Percentiles rank a stretch among this genome's conserved stretches.
These are phyloP conservation scores for Apiospora marii DNA, from an alignment of 2,329 filamentous ascomycete species.

Conservation along the genomic window DNA sequence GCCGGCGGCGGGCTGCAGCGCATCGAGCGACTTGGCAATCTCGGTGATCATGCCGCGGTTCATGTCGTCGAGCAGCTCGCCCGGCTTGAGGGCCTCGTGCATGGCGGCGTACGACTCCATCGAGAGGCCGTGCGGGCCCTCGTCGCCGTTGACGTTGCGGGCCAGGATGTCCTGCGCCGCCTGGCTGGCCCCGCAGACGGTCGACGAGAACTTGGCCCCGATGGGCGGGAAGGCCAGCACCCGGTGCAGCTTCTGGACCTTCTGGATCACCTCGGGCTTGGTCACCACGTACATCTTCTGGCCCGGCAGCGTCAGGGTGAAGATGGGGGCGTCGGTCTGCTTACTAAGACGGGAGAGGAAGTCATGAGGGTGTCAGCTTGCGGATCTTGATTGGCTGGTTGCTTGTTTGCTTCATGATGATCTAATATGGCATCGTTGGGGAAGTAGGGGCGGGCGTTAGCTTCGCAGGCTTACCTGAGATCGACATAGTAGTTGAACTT, in stretches of 20 bases:
- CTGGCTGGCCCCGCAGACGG: conserved; percentile 40
- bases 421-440: no score
- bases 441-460: no score
- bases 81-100: no score
- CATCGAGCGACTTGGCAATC: conserved; percentile 27
- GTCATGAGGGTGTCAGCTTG: no score
- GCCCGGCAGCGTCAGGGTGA: conserved; percentile 50
- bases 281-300: conserved; percentile 52
- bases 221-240: conserved; percentile 48
- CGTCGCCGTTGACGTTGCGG: conserved; percentile 46
- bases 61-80: conserved; percentile 29
- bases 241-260: conserved; percentile 48
- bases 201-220: conserved; percentile 42
- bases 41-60: conserved; percentile 31
- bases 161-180: conserved; percentile 41
- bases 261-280: conserved; percentile 45
- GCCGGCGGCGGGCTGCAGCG: conserved; percentile 25
- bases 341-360: conserved; percentile 25
- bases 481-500: conserved; percentile 44
- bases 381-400: no score
- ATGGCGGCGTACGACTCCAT: no score
- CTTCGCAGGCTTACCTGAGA: conserved; percentile 26
- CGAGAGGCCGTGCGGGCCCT: conserved; percentile 31
- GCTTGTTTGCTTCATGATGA: no score
- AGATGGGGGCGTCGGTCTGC: conserved; percentile 43